Evolutionary conservation across 257 asterid species (phyloP), one percentile per base, ranked within the genome.

Genomic region (Scutellaria galericulata): DNA sequence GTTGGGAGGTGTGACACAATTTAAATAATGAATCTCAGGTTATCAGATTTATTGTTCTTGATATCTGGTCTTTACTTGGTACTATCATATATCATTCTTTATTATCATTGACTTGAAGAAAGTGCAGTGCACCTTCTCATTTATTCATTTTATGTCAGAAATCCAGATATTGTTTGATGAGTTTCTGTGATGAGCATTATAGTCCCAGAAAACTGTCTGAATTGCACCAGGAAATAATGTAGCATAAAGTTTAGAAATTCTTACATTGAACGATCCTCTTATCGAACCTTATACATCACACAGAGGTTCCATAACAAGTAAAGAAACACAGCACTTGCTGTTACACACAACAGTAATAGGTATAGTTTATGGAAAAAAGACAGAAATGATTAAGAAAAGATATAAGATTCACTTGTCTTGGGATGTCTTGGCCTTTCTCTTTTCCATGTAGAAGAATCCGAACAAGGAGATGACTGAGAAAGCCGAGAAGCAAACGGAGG

Each of bases 381-480:
- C 57, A 3, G 51, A 3, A 72, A 46, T 20, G 37, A 40, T 6
- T n/a, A 47, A 9, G 6, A 13, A 6, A 61, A 10, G 64, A 63
- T 0, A 24, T 24, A 24, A 15, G 37, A 48, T 37, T 72, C 70
- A 72, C 14, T 53, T 58, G 6, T 46, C 4, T 12, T 47, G 62
- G 27, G 77, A 13, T 10, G 70, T 39, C 69, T 75, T 85, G 62
- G 78, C 48, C 74, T 78, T 86, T 64, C 87, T 86, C 87, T 84
- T 91, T 78, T 91, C 97, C 77, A 83, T 0, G 78, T 55, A 72
- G 83, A 88, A 94, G 89, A 94, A 89, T 2, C 86, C 96, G 18
- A 82, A 61, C 77, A 88, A 48, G 7, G 98, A 89, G 18, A 86
- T 10, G 0, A 88, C n/a, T 0, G 97, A 83, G 85, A 94, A 94